Base-by-base conservation (phyloP, 164 flowering plant genomes). In the Nymphaea thermarum region DNA sequence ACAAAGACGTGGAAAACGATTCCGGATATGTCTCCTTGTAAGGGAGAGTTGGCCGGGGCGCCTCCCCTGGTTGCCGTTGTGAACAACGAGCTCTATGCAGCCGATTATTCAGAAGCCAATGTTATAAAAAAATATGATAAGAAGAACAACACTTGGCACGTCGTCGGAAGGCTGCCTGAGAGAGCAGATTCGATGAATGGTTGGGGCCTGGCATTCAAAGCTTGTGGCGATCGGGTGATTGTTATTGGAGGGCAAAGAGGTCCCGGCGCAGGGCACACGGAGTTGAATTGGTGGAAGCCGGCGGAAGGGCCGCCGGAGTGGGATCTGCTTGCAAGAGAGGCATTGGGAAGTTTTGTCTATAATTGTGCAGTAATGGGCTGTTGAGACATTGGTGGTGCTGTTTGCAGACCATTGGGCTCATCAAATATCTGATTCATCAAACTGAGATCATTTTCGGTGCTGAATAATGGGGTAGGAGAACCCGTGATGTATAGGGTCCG, bases 1-100 rank as follows among this genome's bases (percentile, higher is more conserved):
- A 78, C 77, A 42, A 67, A 67, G 68, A 72, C 68, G 14, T 80
- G 83, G 83, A 72, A 67, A 70, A 77, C 77, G 71, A 76, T 81
- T 51, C 66, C 60, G 57, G 59, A 70, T 65, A 78, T 78, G 81
- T 78, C 66, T 51, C 81, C 83, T 16, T 60, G 73, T 64, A 44
- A 44, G 16, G 60, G 64, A 45, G 43, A 65, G 44, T 76, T 67
- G 10, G 67, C 66, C 51, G 77, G 76, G 42, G 43, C 76, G 55
- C 82, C 83, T 4, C 83, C 83, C 17, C 75, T 81, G 66, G 76
- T 81, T 25, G 83, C 83, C 16, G 83, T 81, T 59, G 81, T 81
- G 45, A 73, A 81, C 67, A 73, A 81, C 69, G 71, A 81, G 66
- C 74, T 81, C 16, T 81, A 81, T 73, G 75, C 77, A 43, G 80